A percentile compares a stretch with the other conserved stretches of the same genome.
phyloP scores from a whole-genome alignment of 2,329 filamentous ascomycete genomes.

The Sclerotinia sclerotiorum region DNA sequence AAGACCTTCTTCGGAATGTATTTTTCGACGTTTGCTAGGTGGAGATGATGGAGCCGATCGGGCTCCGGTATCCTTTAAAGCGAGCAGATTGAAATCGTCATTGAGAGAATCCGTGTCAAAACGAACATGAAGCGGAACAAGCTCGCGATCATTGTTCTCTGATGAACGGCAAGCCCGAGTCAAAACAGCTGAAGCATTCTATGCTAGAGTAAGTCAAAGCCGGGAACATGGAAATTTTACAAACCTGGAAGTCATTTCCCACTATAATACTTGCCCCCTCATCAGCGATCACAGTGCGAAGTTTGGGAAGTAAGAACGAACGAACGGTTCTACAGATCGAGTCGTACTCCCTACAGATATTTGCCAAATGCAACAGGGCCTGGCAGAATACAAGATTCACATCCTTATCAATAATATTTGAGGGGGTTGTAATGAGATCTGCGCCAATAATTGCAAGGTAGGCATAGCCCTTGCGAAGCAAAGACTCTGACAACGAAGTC shows the following conservation, averaged over 20 bases:
- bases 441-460: constrained; percentile 35
- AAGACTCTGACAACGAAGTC: constrained; percentile 27
- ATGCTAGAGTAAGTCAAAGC: constrained; percentile 23
- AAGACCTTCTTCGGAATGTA: constrained; percentile 38
- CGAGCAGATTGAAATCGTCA: constrained; percentile 32
- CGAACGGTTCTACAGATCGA: constrained; percentile 30
- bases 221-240: neutral
- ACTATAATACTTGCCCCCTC: constrained; percentile 21
- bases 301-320: constrained; percentile 33
- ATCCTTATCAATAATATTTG: constrained; percentile 27
- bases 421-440: constrained; percentile 31
- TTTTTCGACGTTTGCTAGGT: constrained; percentile 38
- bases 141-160: constrained; percentile 5
- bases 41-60: constrained; percentile 22
- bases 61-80: constrained; percentile 22
- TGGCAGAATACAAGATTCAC: constrained; percentile 29
- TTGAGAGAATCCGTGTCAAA: constrained; percentile 35
- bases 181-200: constrained; percentile 32
- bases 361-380: constrained; percentile 33
- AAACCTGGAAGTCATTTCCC: constrained; percentile 37
- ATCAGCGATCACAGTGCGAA: constrained; percentile 26
- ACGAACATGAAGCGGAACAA: constrained; percentile 1
- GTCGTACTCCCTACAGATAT: constrained; percentile 32
- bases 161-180: constrained; percentile 29
- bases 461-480: constrained; percentile 39